Evolutionary conservation across 306 rosid species (phyloP), one percentile per base, ranked within the genome.

Genomic region (Mimosa bimucronata): DNA sequence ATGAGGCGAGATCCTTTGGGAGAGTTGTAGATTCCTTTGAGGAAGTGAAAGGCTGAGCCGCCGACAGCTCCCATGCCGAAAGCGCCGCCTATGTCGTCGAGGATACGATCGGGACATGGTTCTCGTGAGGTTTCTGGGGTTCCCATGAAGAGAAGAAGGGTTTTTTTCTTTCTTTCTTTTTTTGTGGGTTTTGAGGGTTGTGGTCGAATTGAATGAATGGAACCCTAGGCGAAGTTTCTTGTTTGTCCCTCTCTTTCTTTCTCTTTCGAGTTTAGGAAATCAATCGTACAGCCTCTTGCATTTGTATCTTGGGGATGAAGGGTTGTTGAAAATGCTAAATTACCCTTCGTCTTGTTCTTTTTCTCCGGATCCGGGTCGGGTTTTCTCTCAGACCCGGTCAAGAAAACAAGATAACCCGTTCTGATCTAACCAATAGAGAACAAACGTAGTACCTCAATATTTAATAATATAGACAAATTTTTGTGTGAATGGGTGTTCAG

Each of bases 31-130:
- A 91, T 58, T 0, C 97, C 98, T 42, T 88, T 94, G 74, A 92
- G 69, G 73, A 94, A 91, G 87, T 94, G 97, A 77, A 83, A 94
- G 67, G 94, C 97, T 15, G 97, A 89, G 5, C 98, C 97, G 0
- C 98, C 98, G 0, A 92, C 91, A 1, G 95, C 97, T 2, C 98
- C 98, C 98, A 92, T 94, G 26, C 92, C 98, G 67, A 94, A 94
- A 0, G 98, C 97, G 62, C 98, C 97, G 74, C 98, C 97, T 7
- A 88, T 38, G 79, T 92, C 97, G 78, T 92, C 97, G 10, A 94
- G 86, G 66, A 94, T 94, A 5, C 97, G 93, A 58, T 94, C 97
- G 0, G 98, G 97, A 78, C 97, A 92, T 0, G 98, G 98, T 18
- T 91, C 97, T 4, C 97, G 85, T 9, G 95, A 87, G 0, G 95